These are phyloP conservation scores for Arthrinium phaeospermum DNA, from an alignment of 2,329 filamentous ascomycete species.

Conservation along the genomic window DNA sequence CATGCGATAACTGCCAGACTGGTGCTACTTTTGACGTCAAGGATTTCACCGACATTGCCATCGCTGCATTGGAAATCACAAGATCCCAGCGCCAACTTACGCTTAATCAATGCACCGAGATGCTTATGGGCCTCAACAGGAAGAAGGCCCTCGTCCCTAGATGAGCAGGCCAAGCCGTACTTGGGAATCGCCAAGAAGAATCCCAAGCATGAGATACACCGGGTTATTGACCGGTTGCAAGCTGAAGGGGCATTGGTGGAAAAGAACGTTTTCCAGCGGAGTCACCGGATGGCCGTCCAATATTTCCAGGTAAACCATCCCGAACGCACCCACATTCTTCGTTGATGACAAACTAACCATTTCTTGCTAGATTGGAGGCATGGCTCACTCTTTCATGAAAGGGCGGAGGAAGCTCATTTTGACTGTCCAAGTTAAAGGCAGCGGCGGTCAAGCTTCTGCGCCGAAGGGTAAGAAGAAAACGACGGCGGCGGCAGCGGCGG, in stretches of 20 bases:
- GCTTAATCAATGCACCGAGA: conserved; percentile 80
- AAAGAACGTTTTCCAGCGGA: conserved; percentile 67
- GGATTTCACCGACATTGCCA: conserved; percentile 79
- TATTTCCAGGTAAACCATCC: conserved; percentile 66
- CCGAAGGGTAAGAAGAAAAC: conserved; percentile 41
- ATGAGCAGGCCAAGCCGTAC: conserved; percentile 59
- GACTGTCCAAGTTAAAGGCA: conserved; percentile 45
- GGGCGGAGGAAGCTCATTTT: conserved; percentile 51
- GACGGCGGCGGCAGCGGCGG: conserved; percentile 42
- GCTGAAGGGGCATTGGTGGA: conserved; percentile 77
- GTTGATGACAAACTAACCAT: conserved; percentile 36
- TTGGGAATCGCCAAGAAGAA: conserved; percentile 73
- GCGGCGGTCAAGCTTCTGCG: conserved; percentile 38
- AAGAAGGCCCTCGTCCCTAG: conserved; percentile 55
- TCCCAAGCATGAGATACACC: conserved; percentile 78
- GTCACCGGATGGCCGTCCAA: conserved; percentile 71
- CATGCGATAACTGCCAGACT: conserved; percentile 89
- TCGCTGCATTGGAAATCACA: conserved; percentile 73
- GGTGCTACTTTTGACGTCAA: conserved; percentile 71
- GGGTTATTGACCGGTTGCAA: conserved; percentile 79
- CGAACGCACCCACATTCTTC: background rate
- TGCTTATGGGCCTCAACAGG: conserved; percentile 72
- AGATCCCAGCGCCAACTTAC: conserved; percentile 68
- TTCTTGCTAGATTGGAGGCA: conserved; percentile 39
- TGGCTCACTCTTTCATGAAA: conserved; percentile 49